These are phyloP conservation scores for Heterobasidion irregulare DNA, from an alignment of 1,284 basidiomycete genomes.

Conservation along the genomic window DNA sequence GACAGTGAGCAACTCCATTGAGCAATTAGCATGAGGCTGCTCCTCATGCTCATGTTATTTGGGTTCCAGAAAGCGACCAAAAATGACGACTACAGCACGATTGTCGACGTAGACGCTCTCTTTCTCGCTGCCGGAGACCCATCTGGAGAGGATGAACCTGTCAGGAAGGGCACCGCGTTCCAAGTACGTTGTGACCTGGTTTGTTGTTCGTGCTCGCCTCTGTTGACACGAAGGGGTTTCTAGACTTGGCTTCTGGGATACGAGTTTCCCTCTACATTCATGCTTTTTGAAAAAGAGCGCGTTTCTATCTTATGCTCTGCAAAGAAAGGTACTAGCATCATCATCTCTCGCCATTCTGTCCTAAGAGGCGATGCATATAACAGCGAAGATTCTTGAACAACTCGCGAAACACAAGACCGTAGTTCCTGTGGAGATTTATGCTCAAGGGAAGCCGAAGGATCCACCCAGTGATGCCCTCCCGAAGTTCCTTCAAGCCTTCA, in stretches of 20 bases:
- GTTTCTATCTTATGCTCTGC: constrained; percentile 81
- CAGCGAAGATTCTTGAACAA: constrained; percentile 72
- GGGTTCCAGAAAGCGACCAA: constrained; percentile 43
- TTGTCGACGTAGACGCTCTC: constrained; percentile 65
- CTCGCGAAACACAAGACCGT: constrained; percentile 45
- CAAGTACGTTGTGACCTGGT: constrained; percentile 50
- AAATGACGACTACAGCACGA: constrained; percentile 62
- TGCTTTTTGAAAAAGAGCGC: constrained; percentile 73
- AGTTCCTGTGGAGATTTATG: constrained; percentile 58
- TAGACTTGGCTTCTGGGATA: constrained; percentile 95
- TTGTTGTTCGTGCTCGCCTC: neutral
- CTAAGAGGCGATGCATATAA: constrained; percentile 5
- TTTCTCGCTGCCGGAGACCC: constrained; percentile 79
- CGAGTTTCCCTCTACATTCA: constrained; percentile 92
- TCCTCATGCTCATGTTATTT: neutral
- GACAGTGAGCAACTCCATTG: constrained; percentile 49
- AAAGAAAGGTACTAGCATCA: constrained; percentile 64
- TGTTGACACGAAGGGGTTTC: neutral
- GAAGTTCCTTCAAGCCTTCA: constrained; percentile 51
- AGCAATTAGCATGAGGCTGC: neutral
- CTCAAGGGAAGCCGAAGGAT: constrained; percentile 70
- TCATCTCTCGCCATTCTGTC: neutral
- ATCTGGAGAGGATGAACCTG: constrained; percentile 74
- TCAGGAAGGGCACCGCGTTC: constrained; percentile 83
- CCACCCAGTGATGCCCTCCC: constrained; percentile 59